Evolutionary conservation across 768 basidiomycete species (phyloP).

Genomic region (Trametes cingulata): DNA sequence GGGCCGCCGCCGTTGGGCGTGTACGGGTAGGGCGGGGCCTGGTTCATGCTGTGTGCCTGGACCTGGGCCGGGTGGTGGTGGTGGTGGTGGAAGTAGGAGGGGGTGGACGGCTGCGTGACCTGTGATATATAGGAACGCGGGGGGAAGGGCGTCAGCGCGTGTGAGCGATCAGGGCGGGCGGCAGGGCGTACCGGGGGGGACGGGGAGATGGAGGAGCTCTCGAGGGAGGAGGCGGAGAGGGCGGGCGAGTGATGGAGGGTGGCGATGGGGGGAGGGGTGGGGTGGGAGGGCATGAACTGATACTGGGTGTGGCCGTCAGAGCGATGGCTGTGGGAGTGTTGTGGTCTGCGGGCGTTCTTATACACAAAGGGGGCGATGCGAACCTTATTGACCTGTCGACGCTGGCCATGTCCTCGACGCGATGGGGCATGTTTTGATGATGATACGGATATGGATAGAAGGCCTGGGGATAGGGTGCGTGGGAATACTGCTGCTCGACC

Average conservation of each 20-base stretch:
- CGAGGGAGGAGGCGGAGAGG: conserved; percentile 57
- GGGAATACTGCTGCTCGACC: conserved; percentile 21
- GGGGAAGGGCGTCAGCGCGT: conserved; percentile 36
- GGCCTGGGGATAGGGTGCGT: conserved; percentile 18
- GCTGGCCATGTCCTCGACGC: conserved; percentile 43
- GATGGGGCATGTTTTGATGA: conserved; percentile 49
- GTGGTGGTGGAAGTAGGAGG: conserved; percentile 21
- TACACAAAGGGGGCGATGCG: conserved; percentile 36
- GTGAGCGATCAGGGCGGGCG: conserved; percentile 33
- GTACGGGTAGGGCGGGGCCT: conserved; percentile 21
- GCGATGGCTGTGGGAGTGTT: conserved; percentile 29
- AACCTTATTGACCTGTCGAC: conserved; percentile 30
- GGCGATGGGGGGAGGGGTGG: conserved; percentile 51
- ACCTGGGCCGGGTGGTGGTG: not conserved
- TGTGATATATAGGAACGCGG: conserved; percentile 27
- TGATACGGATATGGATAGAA: conserved; percentile 26
- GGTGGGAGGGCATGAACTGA: conserved; percentile 36
- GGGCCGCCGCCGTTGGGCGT: conserved; percentile 20
- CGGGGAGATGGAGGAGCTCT: conserved; percentile 60
- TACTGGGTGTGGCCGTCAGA: conserved; percentile 42
- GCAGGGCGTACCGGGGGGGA: conserved; percentile 46
- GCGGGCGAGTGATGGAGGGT: conserved; percentile 61
- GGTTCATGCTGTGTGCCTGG: conserved; percentile 17
- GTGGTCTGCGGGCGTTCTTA: conserved; percentile 21
- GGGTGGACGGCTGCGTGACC: conserved; percentile 28